Evolutionary conservation across 176 grass and related monocot genomes (phyloP).

Genomic region (Oryza glumipatula): DNA sequence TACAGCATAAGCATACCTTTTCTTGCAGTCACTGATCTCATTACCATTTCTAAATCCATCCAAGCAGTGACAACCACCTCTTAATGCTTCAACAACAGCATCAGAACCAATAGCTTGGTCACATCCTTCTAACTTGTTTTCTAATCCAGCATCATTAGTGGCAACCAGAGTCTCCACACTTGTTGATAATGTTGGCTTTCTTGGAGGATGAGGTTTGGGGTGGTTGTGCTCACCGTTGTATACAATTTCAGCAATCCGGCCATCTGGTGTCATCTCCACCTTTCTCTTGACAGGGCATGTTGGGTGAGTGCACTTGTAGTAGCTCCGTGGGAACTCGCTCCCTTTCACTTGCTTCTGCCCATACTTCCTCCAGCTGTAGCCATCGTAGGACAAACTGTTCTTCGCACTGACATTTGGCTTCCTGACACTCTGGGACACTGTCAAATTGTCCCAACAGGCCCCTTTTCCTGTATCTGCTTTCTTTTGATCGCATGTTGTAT

Average conservation of each 20-base stretch:
- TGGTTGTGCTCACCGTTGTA: constrained; percentile 67
- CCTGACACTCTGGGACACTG: not conserved
- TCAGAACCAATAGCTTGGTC: not conserved
- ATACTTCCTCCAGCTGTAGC: constrained; percentile 74
- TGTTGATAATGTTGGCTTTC: constrained; percentile 4
- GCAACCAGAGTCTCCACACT: constrained; percentile 15
- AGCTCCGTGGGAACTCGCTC: constrained; percentile 62
- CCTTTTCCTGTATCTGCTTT: constrained; percentile 30
- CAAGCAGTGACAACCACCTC: not conserved
- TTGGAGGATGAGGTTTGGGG: constrained; percentile 43
- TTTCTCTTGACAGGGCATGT: constrained; percentile 64
- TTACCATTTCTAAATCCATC: constrained; percentile 28
- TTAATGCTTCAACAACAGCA: not conserved
- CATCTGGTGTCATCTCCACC: constrained; percentile 57
- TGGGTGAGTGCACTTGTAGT: constrained; percentile 75
- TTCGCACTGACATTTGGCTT: constrained; percentile 15
- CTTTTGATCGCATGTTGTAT: constrained; percentile 16
- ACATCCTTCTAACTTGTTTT: constrained; percentile 9
- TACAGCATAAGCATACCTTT: constrained; percentile 31
- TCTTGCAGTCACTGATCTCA: constrained; percentile 22
- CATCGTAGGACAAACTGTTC: constrained; percentile 43
- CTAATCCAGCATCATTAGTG: constrained; percentile 10
- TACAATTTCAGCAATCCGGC: constrained; percentile 54
- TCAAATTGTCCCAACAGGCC: constrained; percentile 4
- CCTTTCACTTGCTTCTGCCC: constrained; percentile 77